These are phyloP conservation scores for Guyanaporus albipodus DNA, from an alignment of 768 basidiomycete species.

Conservation along the genomic window DNA sequence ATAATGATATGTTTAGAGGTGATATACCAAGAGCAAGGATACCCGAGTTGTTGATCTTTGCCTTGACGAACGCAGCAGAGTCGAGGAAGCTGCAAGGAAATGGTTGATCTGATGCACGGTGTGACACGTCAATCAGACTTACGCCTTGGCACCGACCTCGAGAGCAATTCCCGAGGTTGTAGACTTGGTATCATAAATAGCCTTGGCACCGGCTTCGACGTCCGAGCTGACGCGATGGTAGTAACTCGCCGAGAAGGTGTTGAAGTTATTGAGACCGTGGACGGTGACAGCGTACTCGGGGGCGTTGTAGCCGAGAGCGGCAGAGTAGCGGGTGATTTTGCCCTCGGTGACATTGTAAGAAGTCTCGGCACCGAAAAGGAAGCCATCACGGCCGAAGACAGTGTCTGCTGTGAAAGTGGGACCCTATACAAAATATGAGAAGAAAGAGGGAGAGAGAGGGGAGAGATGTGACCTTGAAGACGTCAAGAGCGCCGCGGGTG, in stretches of 20 bases:
- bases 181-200: slow-evolving; percentile 91
- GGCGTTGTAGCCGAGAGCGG: slow-evolving; percentile 92
- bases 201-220: slow-evolving; percentile 95
- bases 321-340: slow-evolving; percentile 85
- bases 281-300: slow-evolving; percentile 94
- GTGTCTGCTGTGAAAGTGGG: slow-evolving; percentile 97
- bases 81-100: slow-evolving; percentile 65
- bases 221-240: slow-evolving; percentile 93
- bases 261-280: slow-evolving; percentile 93
- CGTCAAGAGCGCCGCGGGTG: slow-evolving; percentile 83
- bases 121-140: slow-evolving; percentile 31
- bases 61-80: slow-evolving; percentile 89
- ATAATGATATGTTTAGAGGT: not conserved
- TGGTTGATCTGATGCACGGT: not conserved
- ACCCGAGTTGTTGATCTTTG: slow-evolving; percentile 97
- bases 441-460: not conserved
- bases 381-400: slow-evolving; percentile 93
- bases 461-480: slow-evolving; percentile 74
- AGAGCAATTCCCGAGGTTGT: slow-evolving; percentile 82
- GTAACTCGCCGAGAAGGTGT: slow-evolving; percentile 92
- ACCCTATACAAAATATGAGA: slow-evolving; percentile 51
- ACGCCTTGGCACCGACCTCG: slow-evolving; percentile 96
- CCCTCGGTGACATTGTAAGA: slow-evolving; percentile 96
- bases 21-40: slow-evolving; percentile 74
- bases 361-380: slow-evolving; percentile 95